Percentiles rank a stretch among this genome's conserved stretches.
Evolutionary conservation across 2,329 filamentous ascomycete genomes (phyloP).

Genomic region (Apiospora hydei): DNA sequence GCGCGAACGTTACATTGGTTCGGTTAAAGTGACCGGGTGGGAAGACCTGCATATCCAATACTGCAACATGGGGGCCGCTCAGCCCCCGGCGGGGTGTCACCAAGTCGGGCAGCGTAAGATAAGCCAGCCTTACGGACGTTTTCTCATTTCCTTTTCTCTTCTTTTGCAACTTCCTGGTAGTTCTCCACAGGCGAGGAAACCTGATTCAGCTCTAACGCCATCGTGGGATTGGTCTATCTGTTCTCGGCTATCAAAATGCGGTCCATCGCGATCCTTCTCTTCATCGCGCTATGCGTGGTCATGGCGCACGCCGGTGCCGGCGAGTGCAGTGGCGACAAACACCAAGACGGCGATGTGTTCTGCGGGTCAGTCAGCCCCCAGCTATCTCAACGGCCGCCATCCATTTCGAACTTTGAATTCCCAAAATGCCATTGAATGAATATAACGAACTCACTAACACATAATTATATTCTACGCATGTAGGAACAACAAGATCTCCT

Average conservation of each 20-base stretch:
- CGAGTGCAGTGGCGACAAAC: not conserved
- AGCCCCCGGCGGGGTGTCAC: slow-evolving; percentile 7
- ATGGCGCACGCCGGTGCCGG: not conserved
- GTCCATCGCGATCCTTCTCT: not conserved
- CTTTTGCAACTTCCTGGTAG: not conserved
- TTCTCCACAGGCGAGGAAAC: not conserved
- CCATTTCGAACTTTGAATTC: not conserved
- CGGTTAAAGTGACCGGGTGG: slow-evolving; percentile 1
- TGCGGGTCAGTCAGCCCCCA: not conserved
- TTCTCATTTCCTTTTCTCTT: not conserved
- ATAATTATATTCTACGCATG: not conserved
- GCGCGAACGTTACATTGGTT: not conserved
- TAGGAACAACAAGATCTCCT: not conserved
- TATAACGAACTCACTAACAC: not conserved
- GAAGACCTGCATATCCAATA: not conserved
- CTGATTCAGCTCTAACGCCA: not conserved
- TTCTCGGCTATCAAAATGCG: not conserved
- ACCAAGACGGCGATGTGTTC: not conserved
- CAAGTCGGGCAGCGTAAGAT: not conserved
- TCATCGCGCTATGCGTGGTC: not conserved
- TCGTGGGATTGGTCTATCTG: not conserved
- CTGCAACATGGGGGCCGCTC: not conserved
- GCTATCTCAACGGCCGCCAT: not conserved
- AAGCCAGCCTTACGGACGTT: not conserved
- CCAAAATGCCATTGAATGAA: not conserved